Conservation (phyloP, 2,329 filamentous ascomycete genomes). For the Fusarium mundagurra region DNA sequence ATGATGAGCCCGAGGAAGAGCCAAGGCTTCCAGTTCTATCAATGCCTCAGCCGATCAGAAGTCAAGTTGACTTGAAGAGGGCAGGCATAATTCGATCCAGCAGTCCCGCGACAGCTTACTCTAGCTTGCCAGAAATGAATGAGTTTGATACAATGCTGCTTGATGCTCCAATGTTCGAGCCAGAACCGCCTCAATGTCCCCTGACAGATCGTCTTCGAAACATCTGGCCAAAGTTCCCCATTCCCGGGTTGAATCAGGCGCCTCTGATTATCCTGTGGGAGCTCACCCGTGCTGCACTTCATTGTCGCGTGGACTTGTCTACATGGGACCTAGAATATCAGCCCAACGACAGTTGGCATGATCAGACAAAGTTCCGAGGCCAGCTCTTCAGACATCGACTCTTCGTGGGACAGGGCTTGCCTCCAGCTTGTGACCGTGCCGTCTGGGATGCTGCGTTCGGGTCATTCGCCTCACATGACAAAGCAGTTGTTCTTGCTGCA, state of each 20-base stretch:
- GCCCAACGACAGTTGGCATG: constrained; percentile 49
- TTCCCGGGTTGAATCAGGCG: constrained; percentile 51
- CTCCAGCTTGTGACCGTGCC: constrained; percentile 54
- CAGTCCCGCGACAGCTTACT: constrained; percentile 29
- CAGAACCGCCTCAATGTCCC: neutral
- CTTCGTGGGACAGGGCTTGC: constrained; percentile 58
- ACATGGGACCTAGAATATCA: constrained; percentile 51
- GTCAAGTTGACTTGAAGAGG: constrained; percentile 1
- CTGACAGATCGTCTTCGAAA: constrained; percentile 45
- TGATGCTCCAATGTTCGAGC: neutral
- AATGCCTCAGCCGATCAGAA: neutral
- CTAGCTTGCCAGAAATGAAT: constrained; percentile 31
- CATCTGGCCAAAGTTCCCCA: constrained; percentile 56
- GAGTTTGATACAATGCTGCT: constrained; percentile 10
- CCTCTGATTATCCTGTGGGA: constrained; percentile 65
- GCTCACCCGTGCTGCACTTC: constrained; percentile 57
- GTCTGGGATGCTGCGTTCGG: constrained; percentile 59
- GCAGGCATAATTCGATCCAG: constrained; percentile 3
- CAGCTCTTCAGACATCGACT: constrained; percentile 51
- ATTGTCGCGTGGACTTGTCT: constrained; percentile 55
- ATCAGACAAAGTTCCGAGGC: constrained; percentile 56
- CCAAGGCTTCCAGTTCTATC: constrained; percentile 7
- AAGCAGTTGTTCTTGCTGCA: constrained; percentile 56
- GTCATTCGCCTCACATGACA: constrained; percentile 48
- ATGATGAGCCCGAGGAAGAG: constrained; percentile 18